Evolutionary conservation across 2,329 filamentous ascomycete species (phyloP), one percentile per base, ranked within the genome.

Genomic region (Claviceps spartinae): DNA sequence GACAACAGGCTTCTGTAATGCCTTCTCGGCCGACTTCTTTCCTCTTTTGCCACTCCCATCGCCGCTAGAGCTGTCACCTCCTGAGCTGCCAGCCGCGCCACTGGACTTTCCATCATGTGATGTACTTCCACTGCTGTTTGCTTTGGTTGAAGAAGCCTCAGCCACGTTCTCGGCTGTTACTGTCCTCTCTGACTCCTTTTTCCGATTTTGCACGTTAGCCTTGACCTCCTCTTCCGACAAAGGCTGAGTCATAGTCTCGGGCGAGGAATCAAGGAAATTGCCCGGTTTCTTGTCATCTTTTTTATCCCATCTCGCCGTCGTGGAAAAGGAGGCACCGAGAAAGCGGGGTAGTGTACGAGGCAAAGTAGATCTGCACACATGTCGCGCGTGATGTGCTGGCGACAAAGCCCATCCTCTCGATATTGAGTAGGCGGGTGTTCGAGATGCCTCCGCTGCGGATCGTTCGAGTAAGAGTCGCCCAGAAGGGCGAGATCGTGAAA

Each of bases 1-100:
- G 14, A 97, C 85, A 2, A 85, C 81, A 1, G 89, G 86, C 70
- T 97, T 97, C 61, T 88, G 82, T 41, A 97, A 75, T 24, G 86
- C 83, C 62, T 81, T 82, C 54, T 93, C 87, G n/a, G 67, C 62
- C 37, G 82, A 76, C 64, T 86, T 90, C 58, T 81, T 78, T 51
- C 88, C 83, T 62, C 82, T 86, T 68, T 81, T 85, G 42, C 49
- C 34, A 48, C 85, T 81, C 24, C 83, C 78, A 59, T 83, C 81
- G 41, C 78, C 64, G 6, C 65, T 74, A 3, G 73, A 69, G 9
- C 78, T 77, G 57, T 85, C 81, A 51, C 75, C 75, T 16, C 75
- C 71, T 47, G 81, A 74, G 60, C 79, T 79, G 16, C 64, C 67
- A 7, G 62, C 58, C 42, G 59, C 56, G 24, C 58, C 56, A 47